Conservation (phyloP, 2,329 filamentous ascomycete species). For the Stemphylium beticola region DNA sequence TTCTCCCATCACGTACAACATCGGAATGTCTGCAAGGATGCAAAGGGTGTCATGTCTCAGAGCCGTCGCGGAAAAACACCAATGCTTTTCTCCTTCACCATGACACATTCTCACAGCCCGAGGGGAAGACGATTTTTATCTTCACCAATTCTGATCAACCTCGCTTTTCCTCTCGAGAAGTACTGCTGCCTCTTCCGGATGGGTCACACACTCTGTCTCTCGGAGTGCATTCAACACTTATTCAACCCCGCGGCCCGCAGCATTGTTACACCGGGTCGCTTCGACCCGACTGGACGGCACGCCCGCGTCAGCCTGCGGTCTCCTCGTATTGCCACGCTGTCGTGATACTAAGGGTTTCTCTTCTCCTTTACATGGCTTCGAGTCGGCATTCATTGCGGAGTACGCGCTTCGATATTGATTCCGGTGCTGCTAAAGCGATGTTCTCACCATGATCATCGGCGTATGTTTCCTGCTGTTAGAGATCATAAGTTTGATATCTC, state of each 20-base stretch:
- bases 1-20: background rate
- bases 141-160: background rate
- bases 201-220: too few species aligned
- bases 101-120: too few species aligned
- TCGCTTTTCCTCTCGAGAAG: background rate
- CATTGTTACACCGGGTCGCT: conserved; percentile 16
- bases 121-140: background rate
- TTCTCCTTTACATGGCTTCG: background rate
- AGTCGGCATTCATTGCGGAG: conserved; percentile 7
- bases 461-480: background rate
- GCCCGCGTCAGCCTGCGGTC: conserved; percentile 16
- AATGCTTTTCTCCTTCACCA: too few species aligned
- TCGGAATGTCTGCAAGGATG: background rate
- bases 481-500: background rate
- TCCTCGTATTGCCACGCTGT: conserved; percentile 13
- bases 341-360: conserved; percentile 5
- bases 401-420: background rate
- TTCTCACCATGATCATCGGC: conserved; percentile 8
- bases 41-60: conserved; percentile 6
- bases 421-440: conserved; percentile 9
- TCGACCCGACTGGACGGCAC: conserved; percentile 18
- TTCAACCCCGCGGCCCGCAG: background rate
- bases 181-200: too few species aligned
- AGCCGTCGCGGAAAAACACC: background rate
- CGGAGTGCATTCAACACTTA: too few species aligned